Conservation (phyloP, 257 asterid genomes). For the Rhazya stricta region DNA sequence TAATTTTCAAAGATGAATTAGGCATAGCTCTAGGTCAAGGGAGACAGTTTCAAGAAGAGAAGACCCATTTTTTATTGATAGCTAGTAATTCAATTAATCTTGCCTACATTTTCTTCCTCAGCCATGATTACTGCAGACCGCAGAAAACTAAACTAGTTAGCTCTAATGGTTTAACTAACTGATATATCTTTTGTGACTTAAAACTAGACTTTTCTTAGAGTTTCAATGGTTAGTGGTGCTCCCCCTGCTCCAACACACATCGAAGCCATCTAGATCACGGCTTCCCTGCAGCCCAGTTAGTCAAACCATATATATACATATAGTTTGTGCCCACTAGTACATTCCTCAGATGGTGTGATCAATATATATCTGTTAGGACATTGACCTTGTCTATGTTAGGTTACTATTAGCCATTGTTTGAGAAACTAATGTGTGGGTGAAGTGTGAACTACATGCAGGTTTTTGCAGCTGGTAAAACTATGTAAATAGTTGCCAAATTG, state of each 20-base stretch:
- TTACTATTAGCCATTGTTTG: no score
- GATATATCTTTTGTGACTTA: no score
- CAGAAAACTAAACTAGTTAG: neutral
- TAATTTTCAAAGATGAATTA: constrained; percentile 12
- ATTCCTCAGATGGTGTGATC: no score
- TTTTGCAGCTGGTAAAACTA: neutral
- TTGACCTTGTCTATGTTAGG: no score
- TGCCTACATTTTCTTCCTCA: neutral
- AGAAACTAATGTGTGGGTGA: neutral
- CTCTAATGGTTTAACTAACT: no score
- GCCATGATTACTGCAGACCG: neutral
- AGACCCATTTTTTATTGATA: neutral
- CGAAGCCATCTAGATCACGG: neutral
- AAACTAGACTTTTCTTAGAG: neutral
- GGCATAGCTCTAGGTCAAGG: constrained; percentile 6
- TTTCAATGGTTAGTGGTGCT: constrained; percentile 18
- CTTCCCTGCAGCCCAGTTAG: neutral
- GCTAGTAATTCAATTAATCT: neutral
- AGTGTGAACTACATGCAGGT: neutral
- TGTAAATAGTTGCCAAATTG: neutral
- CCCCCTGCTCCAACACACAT: constrained; percentile 25
- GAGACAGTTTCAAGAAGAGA: constrained; percentile 4
- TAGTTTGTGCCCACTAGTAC: no score
- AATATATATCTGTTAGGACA: no score
- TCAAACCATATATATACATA: neutral